Evolutionary conservation across 768 basidiomycete genomes (phyloP), one percentile per base, ranked within the genome.

Genomic region (Boletus reticulatus): DNA sequence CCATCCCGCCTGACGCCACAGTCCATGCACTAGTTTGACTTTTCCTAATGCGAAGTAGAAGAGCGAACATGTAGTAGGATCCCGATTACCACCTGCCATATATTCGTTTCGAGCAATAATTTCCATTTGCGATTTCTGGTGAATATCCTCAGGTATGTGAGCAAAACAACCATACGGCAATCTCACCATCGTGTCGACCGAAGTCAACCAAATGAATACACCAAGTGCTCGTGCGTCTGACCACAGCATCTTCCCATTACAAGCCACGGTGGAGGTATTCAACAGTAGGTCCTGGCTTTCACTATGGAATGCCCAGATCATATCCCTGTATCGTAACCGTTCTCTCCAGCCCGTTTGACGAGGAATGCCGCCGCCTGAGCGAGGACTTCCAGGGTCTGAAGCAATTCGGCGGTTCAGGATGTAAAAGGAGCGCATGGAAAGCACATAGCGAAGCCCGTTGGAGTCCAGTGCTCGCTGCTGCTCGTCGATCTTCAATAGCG

Each of bases 241-340:
- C 96, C 96, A 98, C 37, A 82, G 71, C 86, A 98, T 91, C 73
- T 92, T 96, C 0, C 85, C 88, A 37, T 82, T 81, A 62, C 92
- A 95, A 13, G 89, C 86, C 4, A 79, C 73, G 16, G 79, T 79
- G 3, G 89, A 89, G 4, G 87, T 84, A 27, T 79, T 75, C 50
- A 97, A 70, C 6, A 99, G 71, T 43, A 98, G 70, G 17, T 89
- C 92, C 64, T 99, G 94, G 65, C 87, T 92, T 71, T 97, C 94
- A 66, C 94, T 97, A 63, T 97, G 90, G 68, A 89, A 95, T 0
- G 95, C 96, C 95, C 96, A 99, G 27, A 98, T 80, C 76, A 98
- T 92, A 70, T 99, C 96, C 34, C 97, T 84, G 71, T 89, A 94
- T 20, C 92, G 84, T 45, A 96, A 78, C n/a, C 92, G 81, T 65